Evolutionary conservation across 2,329 filamentous ascomycete genomes (phyloP).

Genomic region (Xylariaceae sp.): DNA sequence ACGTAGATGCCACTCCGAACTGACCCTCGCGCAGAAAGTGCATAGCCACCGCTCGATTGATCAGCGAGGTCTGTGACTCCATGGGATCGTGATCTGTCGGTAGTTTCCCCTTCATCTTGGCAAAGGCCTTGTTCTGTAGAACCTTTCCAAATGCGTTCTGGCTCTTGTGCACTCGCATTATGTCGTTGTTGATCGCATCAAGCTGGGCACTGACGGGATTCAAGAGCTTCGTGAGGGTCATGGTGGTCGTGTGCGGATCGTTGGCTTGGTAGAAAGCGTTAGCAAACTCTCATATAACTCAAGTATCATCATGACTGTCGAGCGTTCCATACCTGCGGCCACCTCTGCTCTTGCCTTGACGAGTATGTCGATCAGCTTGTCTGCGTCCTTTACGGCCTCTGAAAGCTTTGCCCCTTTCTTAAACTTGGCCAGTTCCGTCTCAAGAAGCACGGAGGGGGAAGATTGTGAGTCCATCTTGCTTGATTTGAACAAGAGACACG

Average conservation of each 20-base stretch:
- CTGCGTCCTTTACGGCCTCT: slow-evolving; percentile 73
- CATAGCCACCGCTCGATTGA: slow-evolving; percentile 95
- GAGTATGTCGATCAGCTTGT: slow-evolving; percentile 77
- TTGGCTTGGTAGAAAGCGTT: slow-evolving; percentile 29
- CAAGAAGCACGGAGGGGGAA: slow-evolving; percentile 51
- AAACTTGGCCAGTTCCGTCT: slow-evolving; percentile 72
- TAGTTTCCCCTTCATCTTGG: slow-evolving; percentile 66
- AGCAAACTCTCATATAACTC: slow-evolving; percentile 1
- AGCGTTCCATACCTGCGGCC: slow-evolving; percentile 54
- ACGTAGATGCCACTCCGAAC: slow-evolving; percentile 82
- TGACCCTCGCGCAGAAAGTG: slow-evolving; percentile 92
- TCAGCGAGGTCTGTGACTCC: slow-evolving; percentile 69
- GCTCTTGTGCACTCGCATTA: slow-evolving; percentile 79
- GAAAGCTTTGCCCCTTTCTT: slow-evolving; percentile 66
- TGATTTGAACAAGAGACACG: neutral
- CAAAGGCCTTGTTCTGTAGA: slow-evolving; percentile 71
- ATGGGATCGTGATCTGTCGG: slow-evolving; percentile 80
- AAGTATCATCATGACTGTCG: neutral
- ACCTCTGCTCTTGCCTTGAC: slow-evolving; percentile 71
- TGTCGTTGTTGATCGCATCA: slow-evolving; percentile 73
- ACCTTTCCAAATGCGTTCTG: slow-evolving; percentile 83
- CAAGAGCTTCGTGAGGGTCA: slow-evolving; percentile 80
- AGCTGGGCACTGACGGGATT: slow-evolving; percentile 80
- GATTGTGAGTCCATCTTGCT: slow-evolving; percentile 26
- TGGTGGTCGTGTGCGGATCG: slow-evolving; percentile 68